Conservation (phyloP, 1,284 basidiomycete genomes). For the Trametes sp. region DNA sequence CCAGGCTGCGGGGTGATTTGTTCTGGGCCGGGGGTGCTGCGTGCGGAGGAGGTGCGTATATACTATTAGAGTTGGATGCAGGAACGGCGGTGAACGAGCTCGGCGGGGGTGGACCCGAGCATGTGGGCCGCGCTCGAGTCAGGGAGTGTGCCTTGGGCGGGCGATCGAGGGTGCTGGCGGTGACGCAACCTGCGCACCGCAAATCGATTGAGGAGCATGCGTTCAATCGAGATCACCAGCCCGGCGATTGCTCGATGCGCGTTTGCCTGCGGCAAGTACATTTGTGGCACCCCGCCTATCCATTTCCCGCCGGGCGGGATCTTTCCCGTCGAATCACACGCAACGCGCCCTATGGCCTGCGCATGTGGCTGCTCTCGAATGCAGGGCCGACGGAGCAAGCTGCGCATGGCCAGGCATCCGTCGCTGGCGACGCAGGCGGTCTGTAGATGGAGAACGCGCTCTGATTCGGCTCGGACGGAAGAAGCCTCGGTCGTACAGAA, state of each 20-base stretch:
- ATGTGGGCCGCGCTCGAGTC: neutral
- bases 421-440: slow-evolving; percentile 10
- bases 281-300: slow-evolving; percentile 4
- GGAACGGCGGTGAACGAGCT: neutral
- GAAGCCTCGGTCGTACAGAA: slow-evolving; percentile 6
- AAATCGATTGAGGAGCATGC: neutral
- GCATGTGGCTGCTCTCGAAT: neutral
- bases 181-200: slow-evolving; percentile 19
- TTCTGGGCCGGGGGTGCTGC: neutral
- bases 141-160: neutral
- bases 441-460: neutral
- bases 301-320: neutral
- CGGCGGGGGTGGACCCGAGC: too few relatives aligned
- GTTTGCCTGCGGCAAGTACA: slow-evolving; percentile 17
- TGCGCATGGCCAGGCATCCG: neutral
- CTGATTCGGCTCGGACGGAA: neutral
- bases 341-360: neutral
- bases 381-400: neutral
- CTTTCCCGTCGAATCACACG: neutral
- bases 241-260: slow-evolving; percentile 4
- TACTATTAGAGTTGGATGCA: neutral
- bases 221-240: slow-evolving; percentile 22
- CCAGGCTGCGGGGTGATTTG: neutral
- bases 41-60: neutral
- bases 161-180: neutral